A percentile compares a stretch with the other conserved stretches of the same genome.
phyloP scores from a whole-genome alignment of 23 red algal species.

The Chondrus crispus region DNA sequence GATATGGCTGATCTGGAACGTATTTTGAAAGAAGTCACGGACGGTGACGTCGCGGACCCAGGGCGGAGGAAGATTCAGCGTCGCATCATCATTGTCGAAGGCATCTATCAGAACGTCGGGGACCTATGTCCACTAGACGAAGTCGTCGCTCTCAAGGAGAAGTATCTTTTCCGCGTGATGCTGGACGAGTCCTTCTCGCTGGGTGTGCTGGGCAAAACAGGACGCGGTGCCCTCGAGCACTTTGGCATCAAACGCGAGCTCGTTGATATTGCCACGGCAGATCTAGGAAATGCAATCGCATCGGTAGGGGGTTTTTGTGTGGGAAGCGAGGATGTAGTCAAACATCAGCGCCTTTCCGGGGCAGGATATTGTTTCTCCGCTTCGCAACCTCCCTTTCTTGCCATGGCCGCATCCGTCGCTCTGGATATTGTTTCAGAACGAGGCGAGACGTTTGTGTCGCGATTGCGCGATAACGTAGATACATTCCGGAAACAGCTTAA shows the following conservation, averaged over 20 bases:
- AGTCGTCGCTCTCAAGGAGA: slow-evolving; percentile 62
- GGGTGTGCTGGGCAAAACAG: slow-evolving; percentile 77
- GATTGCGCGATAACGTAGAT: slow-evolving; percentile 48
- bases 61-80: slow-evolving; percentile 31
- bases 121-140: slow-evolving; percentile 70
- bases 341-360: slow-evolving; percentile 91
- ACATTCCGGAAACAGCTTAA: slow-evolving; percentile 29
- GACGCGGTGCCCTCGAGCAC: slow-evolving; percentile 75
- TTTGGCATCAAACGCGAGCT: slow-evolving; percentile 43
- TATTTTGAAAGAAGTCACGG: slow-evolving; percentile 28
- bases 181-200: slow-evolving; percentile 89
- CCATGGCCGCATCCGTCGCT: slow-evolving; percentile 65
- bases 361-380: slow-evolving; percentile 99
- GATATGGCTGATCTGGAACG: slow-evolving; percentile 65
- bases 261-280: slow-evolving; percentile 79
- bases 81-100: slow-evolving; percentile 92
- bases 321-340: slow-evolving; percentile 68
- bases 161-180: slow-evolving; percentile 83
- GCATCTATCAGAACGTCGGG: slow-evolving; percentile 68
- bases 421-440: slow-evolving; percentile 56
- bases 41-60: slow-evolving; percentile 10
- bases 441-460: slow-evolving; percentile 24
- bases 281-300: slow-evolving; percentile 81
- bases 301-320: slow-evolving; percentile 92
- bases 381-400: slow-evolving; percentile 95